Evolutionary conservation across 2,329 filamentous ascomycete species (phyloP).

Genomic region (Beauveria sp.): DNA sequence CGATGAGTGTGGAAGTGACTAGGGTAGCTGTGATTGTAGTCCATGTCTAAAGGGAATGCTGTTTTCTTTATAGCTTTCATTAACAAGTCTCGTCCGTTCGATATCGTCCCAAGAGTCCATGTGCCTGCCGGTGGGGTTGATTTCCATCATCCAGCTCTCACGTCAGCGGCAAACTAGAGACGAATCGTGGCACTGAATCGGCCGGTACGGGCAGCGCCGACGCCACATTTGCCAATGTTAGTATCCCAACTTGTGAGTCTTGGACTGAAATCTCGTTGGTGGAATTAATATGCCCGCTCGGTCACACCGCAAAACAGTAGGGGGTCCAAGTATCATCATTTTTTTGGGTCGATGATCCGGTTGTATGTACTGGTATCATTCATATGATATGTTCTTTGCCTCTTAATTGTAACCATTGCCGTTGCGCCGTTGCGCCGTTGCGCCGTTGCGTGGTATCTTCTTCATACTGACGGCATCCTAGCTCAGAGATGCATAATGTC

Average conservation of each 20-base stretch:
- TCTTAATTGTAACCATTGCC: too few species aligned
- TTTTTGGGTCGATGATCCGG: too few species aligned
- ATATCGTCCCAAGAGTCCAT: background rate
- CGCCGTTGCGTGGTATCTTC: background rate
- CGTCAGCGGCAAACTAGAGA: background rate
- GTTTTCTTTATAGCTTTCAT: background rate
- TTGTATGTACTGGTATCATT: too few species aligned
- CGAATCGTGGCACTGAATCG: background rate
- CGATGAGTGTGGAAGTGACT: background rate
- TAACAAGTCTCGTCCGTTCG: background rate
- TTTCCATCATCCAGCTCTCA: background rate
- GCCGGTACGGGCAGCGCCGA: background rate
- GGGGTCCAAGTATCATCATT: too few species aligned
- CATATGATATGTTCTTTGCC: too few species aligned
- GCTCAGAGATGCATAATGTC: background rate
- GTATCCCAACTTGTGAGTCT: background rate
- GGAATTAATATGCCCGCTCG: background rate
- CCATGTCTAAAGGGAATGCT: background rate
- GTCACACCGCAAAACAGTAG: too few species aligned
- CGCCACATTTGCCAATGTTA: background rate
- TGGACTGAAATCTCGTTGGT: background rate
- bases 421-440: background rate
- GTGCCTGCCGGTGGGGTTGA: too few species aligned
- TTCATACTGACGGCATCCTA: background rate
- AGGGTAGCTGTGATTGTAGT: background rate